These are phyloP conservation scores for Iberis amara DNA, from an alignment of 441 rosid species.

Conservation along the genomic window DNA sequence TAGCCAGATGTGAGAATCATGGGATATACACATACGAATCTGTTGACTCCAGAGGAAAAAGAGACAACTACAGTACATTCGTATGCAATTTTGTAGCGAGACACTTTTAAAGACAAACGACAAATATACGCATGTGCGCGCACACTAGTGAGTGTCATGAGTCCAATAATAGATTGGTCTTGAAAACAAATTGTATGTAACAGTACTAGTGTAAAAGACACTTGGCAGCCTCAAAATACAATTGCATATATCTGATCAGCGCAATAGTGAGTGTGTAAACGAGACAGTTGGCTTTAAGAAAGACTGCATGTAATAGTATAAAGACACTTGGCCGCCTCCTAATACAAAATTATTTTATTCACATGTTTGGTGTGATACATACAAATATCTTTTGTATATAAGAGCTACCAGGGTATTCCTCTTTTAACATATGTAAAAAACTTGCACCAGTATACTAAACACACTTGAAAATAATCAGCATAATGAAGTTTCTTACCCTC, in stretches of 20 bases:
- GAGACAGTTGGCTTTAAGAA: constrained; percentile 10
- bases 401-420: neutral
- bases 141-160: too few relatives aligned
- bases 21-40: constrained; percentile 7
- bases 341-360: neutral
- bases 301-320: constrained; percentile 7
- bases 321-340: constrained; percentile 5
- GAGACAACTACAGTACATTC: too few relatives aligned
- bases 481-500: constrained; percentile 17
- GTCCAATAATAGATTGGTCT: too few relatives aligned
- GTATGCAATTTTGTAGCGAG: too few relatives aligned
- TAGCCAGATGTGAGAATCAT: constrained; percentile 16
- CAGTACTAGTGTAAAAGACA: too few relatives aligned
- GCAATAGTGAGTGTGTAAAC: neutral
- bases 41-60: neutral
- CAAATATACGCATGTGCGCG: neutral
- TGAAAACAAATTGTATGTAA: too few relatives aligned
- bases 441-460: neutral
- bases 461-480: neutral
- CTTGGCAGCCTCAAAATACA: neutral
- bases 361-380: neutral
- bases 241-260: neutral
- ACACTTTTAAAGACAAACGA: neutral
- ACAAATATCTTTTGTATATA: neutral
- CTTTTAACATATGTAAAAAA: too few relatives aligned